These are phyloP conservation scores for Starmerella apis DNA, from an alignment of 805 yeast species.

Conservation along the genomic window DNA sequence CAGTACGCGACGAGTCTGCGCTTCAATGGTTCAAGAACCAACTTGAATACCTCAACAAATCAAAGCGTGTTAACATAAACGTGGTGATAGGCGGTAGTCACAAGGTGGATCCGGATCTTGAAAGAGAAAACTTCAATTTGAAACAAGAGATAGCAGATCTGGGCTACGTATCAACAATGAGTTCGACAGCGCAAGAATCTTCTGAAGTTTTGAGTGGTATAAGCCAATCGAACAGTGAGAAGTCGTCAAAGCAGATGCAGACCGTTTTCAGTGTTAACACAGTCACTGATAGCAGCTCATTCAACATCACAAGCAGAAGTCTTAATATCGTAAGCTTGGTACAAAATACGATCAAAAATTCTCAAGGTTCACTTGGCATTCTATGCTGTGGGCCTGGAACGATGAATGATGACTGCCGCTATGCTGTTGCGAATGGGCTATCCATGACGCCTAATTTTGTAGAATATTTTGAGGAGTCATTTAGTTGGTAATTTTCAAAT, in stretches of 20 bases:
- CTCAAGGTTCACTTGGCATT: constrained; percentile 41
- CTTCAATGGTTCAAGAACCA: constrained; percentile 42
- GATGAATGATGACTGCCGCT: constrained; percentile 50
- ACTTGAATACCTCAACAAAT: constrained; percentile 28
- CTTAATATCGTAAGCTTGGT: constrained; percentile 28
- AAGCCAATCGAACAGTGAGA: neutral
- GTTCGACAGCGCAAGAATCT: neutral
- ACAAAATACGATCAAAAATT: constrained; percentile 30
- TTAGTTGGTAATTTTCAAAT: constrained; percentile 43
- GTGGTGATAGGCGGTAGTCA: constrained; percentile 8
- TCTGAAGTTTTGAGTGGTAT: neutral
- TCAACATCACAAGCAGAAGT: too few species aligned
- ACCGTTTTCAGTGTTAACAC: neutral
- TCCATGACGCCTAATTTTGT: constrained; percentile 38
- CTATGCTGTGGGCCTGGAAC: constrained; percentile 55
- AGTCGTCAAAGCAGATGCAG: neutral
- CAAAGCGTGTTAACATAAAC: constrained; percentile 9
- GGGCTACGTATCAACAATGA: too few species aligned
- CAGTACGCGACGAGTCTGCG: constrained; percentile 43
- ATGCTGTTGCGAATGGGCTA: constrained; percentile 37
- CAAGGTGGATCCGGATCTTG: neutral
- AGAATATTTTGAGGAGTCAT: constrained; percentile 60
- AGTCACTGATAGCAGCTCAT: too few species aligned
- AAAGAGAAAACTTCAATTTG: neutral
- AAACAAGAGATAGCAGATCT: neutral